A percentile compares a stretch with the other conserved stretches of the same genome.
These are phyloP conservation scores for Xerocomus minutiporus DNA, from an alignment of 1,284 basidiomycete species.

Conservation along the genomic window DNA sequence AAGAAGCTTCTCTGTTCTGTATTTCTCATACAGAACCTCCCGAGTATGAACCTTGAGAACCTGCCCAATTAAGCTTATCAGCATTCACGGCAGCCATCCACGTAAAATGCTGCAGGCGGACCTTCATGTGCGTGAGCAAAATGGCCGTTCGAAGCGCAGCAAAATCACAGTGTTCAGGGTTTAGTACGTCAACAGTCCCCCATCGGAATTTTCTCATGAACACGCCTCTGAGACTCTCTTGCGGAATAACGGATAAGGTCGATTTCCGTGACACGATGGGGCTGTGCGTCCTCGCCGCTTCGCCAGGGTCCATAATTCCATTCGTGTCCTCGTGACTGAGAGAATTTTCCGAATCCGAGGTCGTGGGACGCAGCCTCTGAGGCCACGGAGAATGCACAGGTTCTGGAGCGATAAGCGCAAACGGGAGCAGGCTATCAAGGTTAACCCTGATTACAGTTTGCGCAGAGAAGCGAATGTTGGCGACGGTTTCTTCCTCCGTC, in stretches of 20 bases:
- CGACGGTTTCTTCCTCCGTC: slow-evolving; percentile 55
- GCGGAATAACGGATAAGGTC: slow-evolving; percentile 47
- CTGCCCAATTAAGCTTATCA: slow-evolving; percentile 39
- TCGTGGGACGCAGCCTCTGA: slow-evolving; percentile 20
- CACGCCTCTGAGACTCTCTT: slow-evolving; percentile 62
- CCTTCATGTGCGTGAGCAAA: slow-evolving; percentile 76
- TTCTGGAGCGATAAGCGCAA: slow-evolving; percentile 75
- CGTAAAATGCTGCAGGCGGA: slow-evolving; percentile 33
- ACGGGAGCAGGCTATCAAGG: slow-evolving; percentile 58
- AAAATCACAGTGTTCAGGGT: slow-evolving; percentile 80
- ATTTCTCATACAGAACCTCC: slow-evolving; percentile 80
- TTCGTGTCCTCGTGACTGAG: slow-evolving; percentile 16
- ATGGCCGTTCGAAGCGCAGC: slow-evolving; percentile 74
- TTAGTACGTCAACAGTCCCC: slow-evolving; percentile 78
- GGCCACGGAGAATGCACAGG: slow-evolving; percentile 37
- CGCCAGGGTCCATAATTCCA: slow-evolving; percentile 10
- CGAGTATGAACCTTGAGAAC: slow-evolving; percentile 73
- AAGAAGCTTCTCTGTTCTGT: slow-evolving; percentile 78
- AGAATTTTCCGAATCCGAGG: slow-evolving; percentile 18
- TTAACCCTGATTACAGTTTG: slow-evolving; percentile 54
- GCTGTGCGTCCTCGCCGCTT: slow-evolving; percentile 24
- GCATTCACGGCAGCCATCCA: slow-evolving; percentile 2
- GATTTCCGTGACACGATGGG: slow-evolving; percentile 33
- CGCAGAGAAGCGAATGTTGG: slow-evolving; percentile 73
- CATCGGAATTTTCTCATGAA: slow-evolving; percentile 75